These are phyloP conservation scores for Talaromyces piceae DNA, from an alignment of 2,329 filamentous ascomycete genomes.

Conservation along the genomic window DNA sequence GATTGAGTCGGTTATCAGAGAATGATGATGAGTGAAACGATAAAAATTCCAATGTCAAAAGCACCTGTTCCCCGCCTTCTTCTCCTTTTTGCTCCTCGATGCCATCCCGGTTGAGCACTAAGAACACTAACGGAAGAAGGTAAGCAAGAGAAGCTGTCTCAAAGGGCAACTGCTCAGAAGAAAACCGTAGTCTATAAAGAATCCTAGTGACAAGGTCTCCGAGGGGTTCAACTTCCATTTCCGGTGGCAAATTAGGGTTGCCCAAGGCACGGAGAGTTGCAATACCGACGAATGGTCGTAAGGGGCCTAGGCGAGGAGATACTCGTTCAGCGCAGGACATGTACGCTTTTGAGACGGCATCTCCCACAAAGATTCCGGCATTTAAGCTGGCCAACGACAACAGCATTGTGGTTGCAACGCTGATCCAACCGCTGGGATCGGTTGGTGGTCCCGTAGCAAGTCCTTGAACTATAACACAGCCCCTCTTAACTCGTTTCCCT, in stretches of 20 bases:
- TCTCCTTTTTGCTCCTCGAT: slow-evolving; percentile 59
- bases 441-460: slow-evolving; percentile 84
- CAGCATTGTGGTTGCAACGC: slow-evolving; percentile 66
- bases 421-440: slow-evolving; percentile 82
- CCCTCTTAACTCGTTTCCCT: slow-evolving; percentile 66
- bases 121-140: slow-evolving; percentile 70
- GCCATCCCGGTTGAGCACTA: slow-evolving; percentile 71
- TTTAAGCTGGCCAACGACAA: slow-evolving; percentile 66
- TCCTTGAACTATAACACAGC: slow-evolving; percentile 75
- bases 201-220: slow-evolving; percentile 76
- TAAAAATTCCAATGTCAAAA: slow-evolving; percentile 80
- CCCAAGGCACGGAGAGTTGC: slow-evolving; percentile 76
- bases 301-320: slow-evolving; percentile 63
- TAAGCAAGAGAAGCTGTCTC: slow-evolving; percentile 84
- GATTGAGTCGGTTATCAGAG: slow-evolving; percentile 66
- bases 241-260: slow-evolving; percentile 62
- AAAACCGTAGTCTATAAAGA: slow-evolving; percentile 81
- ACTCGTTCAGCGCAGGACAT: slow-evolving; percentile 70
- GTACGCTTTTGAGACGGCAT: slow-evolving; percentile 69
- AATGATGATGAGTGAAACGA: slow-evolving; percentile 79
- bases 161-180: slow-evolving; percentile 88
- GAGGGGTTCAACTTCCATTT: slow-evolving; percentile 70
- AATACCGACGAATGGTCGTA: slow-evolving; percentile 77
- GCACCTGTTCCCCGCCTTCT: slow-evolving; percentile 79
- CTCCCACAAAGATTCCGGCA: slow-evolving; percentile 72